Percentiles rank a stretch among this genome's conserved stretches.
Evolutionary conservation across 306 rosid genomes (phyloP).

Genomic region (Sphenostylis stenocarpa): DNA sequence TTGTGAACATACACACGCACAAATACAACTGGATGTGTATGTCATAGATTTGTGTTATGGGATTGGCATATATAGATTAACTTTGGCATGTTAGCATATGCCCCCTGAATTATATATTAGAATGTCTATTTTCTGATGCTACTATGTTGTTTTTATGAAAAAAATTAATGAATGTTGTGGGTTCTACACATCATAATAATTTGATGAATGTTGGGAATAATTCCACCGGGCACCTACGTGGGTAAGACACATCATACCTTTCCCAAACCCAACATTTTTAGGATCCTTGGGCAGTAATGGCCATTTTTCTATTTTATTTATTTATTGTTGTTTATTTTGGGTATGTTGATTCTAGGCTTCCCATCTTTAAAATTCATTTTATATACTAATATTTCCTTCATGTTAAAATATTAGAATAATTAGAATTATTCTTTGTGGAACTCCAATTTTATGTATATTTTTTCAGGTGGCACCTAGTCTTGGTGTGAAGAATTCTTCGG

Average conservation of each 20-base stretch:
- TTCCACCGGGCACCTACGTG: not conserved
- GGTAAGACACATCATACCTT: not conserved
- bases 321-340: not conserved
- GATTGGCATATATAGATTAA: conserved; percentile 17
- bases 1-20: conserved; percentile 1
- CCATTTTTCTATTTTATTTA: not conserved
- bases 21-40: conserved; percentile 1
- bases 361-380: not conserved
- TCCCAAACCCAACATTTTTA: not conserved
- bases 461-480: conserved; percentile 72
- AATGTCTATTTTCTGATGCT: conserved; percentile 19
- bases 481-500: conserved; percentile 61
- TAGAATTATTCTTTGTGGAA: conserved; percentile 6
- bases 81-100: conserved; percentile 3
- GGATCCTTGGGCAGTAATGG: not conserved
- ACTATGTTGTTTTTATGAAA: conserved; percentile 1
- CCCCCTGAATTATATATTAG: not conserved
- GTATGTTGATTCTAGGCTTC: not conserved
- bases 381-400: conserved; percentile 9
- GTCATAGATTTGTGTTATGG: conserved; percentile 17
- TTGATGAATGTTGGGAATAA: no score
- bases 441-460: conserved; percentile 29
- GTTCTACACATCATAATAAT: not conserved
- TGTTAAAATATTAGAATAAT: conserved; percentile 8
- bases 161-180: not conserved